phyloP scores from a whole-genome alignment of 2,329 filamentous ascomycete genomes.

The Venturia carpophila region DNA sequence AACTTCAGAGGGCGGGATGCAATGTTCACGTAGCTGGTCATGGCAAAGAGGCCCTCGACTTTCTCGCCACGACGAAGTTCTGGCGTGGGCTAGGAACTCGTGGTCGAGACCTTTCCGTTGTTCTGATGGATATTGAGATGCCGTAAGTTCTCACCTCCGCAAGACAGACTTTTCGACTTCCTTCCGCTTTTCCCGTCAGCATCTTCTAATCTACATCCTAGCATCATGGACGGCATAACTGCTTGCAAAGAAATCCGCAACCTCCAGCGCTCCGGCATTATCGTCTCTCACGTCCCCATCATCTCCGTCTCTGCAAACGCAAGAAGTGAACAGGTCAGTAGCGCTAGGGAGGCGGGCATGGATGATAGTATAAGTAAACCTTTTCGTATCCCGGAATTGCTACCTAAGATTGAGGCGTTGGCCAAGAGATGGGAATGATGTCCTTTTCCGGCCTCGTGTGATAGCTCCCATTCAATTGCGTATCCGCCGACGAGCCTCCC shows the following conservation, averaged over 20 bases:
- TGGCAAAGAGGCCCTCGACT: constrained; percentile 15
- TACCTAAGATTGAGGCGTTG: constrained; percentile 25
- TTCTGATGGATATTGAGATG: constrained; percentile 20
- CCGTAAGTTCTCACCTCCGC: not conserved
- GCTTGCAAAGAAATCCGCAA: constrained; percentile 4
- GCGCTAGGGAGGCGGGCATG: constrained; percentile 16
- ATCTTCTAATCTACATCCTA: not conserved
- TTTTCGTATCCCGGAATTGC: constrained; percentile 29
- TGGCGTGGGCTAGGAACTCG: not conserved
- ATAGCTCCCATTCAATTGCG: too few species aligned
- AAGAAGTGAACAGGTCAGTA: constrained; percentile 4
- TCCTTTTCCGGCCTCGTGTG: not conserved
- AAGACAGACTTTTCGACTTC: not conserved
- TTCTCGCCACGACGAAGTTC: constrained; percentile 12
- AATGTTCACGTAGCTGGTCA: constrained; percentile 18
- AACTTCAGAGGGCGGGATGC: constrained; percentile 16
- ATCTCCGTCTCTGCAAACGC: constrained; percentile 19
- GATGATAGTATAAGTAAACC: constrained; percentile 26
- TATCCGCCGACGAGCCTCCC: too few species aligned
- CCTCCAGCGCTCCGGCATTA: not conserved
- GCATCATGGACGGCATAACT: constrained; percentile 18
- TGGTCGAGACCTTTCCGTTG: constrained; percentile 7
- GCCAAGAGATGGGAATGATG: not conserved
- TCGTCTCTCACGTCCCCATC: constrained; percentile 16
- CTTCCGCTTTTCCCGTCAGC: not conserved